Base-by-base conservation (phyloP, 1,284 basidiomycete species). In the Heterobasidion annosum region DNA sequence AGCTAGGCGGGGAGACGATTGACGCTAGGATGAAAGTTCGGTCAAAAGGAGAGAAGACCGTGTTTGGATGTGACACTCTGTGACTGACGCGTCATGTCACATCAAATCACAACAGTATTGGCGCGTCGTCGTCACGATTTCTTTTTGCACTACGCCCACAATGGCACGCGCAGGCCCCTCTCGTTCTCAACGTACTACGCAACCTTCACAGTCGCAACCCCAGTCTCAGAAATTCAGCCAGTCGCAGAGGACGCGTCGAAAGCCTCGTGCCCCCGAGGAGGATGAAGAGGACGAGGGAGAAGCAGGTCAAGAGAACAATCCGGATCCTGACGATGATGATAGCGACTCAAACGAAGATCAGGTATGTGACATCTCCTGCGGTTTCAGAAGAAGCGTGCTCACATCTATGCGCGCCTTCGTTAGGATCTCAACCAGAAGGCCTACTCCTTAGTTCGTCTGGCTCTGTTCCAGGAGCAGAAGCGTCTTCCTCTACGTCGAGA, bases 391-490 rank as follows among this genome's bases (percentile, higher is more conserved):
- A 50, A 25, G 25, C 25, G 65, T 44, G 25, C 32, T 49, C 37
- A 8, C 13, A 50, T n/a, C 19, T 48, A 13, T 37, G 15, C 49
- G 33, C 4, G 16, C 8, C 32, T 33, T n/a, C 3, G 15, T 13
- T 55, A 89, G 85, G 79, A 82, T 25, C 55, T 81, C 2, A 70
- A 71, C 8, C 74, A 79, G 51, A 83, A 79, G 64, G 83, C 83
- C 0, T 72, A 76, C 52, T 80, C 82, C 54, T 76, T 91, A 34
- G 85, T 85, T 7, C 77, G 88, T 8, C 73, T 91, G 8, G 87
- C 88, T 2, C 71, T 91, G 37, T 91, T 89, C 63, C 74, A 72
- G 1, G 86, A 91, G 64, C 79, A 84, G 53, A 78, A 74, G 63
- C 74, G 86, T 46, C 64, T 72, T 7, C 75, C 81, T 1, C 66